Evolutionary conservation across 345 rosid genomes (phyloP).

Genomic region (Lepidium aucheri): DNA sequence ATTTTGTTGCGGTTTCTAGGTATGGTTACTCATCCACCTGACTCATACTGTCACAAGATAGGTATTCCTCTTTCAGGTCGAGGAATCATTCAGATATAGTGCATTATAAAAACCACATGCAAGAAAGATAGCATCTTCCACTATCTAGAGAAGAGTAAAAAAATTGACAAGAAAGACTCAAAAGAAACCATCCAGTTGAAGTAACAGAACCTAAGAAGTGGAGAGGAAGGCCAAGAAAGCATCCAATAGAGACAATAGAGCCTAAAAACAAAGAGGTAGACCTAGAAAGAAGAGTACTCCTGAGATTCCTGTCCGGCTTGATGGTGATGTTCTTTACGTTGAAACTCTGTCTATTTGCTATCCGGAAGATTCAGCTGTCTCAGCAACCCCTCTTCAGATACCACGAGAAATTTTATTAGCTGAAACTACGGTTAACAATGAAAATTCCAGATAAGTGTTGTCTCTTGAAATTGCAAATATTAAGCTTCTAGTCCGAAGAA

Average conservation of each 20-base stretch:
- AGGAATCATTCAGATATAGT: constrained; percentile 89
- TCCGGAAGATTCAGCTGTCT: constrained; percentile 39
- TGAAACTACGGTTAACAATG: constrained; percentile 16
- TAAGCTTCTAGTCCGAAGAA: constrained; percentile 21
- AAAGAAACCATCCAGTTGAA: constrained; percentile 13
- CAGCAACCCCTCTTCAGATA: constrained; percentile 29
- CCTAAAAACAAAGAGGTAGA: constrained; percentile 29
- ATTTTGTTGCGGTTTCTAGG: constrained; percentile 65
- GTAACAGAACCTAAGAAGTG: constrained; percentile 32
- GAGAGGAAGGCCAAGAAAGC: constrained; percentile 50
- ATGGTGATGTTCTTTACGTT: constrained; percentile 24
- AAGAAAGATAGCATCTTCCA: constrained; percentile 26
- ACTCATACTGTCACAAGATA: constrained; percentile 63
- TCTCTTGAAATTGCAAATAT: constrained; percentile 25
- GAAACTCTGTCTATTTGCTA: constrained; percentile 43
- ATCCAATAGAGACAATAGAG: constrained; percentile 19
- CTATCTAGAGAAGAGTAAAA: constrained; percentile 18
- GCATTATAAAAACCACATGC: constrained; percentile 38
- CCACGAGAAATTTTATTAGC: constrained; percentile 21
- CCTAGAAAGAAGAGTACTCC: constrained; percentile 21
- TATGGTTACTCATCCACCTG: constrained; percentile 86
- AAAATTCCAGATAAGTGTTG: constrained; percentile 9
- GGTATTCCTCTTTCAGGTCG: constrained; percentile 67
- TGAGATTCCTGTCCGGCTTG: constrained; percentile 28
- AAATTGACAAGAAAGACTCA: constrained; percentile 1